Evolutionary conservation across 768 basidiomycete genomes (phyloP).

Genomic region (Mycena pura): DNA sequence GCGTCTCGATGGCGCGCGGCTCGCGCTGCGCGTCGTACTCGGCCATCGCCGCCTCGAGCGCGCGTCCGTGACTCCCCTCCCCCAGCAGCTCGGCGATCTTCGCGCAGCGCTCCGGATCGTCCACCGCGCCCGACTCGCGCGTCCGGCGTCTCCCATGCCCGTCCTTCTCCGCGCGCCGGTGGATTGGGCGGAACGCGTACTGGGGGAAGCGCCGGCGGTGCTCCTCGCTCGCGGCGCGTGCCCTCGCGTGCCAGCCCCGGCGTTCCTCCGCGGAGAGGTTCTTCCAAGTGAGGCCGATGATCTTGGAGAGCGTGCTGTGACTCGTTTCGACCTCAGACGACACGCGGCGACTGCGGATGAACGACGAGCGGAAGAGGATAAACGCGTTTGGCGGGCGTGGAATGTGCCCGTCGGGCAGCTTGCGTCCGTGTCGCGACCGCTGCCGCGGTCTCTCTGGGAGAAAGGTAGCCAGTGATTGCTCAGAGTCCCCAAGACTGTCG

Average conservation of each 20-base stretch:
- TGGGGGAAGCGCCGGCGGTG: slow-evolving; percentile 77
- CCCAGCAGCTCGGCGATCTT: slow-evolving; percentile 74
- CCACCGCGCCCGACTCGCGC: slow-evolving; percentile 57
- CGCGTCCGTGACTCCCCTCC: slow-evolving; percentile 65
- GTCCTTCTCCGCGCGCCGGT: not conserved
- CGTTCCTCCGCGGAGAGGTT: slow-evolving; percentile 78
- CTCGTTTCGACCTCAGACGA: slow-evolving; percentile 81
- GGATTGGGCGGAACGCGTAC: slow-evolving; percentile 71
- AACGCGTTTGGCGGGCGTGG: slow-evolving; percentile 88
- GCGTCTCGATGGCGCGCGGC: slow-evolving; percentile 52
- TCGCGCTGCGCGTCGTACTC: slow-evolving; percentile 57
- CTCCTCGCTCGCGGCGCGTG: slow-evolving; percentile 71
- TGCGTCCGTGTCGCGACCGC: slow-evolving; percentile 12
- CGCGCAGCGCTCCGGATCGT: slow-evolving; percentile 65
- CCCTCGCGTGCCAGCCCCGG: slow-evolving; percentile 78
- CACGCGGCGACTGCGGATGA: slow-evolving; percentile 81
- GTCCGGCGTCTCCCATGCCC: slow-evolving; percentile 53
- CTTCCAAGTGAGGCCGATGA: slow-evolving; percentile 85
- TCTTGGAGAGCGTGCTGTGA: slow-evolving; percentile 84
- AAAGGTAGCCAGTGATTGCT: not conserved
- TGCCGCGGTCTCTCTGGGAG: not conserved
- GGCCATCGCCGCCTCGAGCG: slow-evolving; percentile 61
- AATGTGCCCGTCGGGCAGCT: slow-evolving; percentile 52
- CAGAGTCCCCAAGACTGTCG: not conserved
- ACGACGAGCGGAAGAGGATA: slow-evolving; percentile 85